Evolutionary conservation across 2,329 filamentous ascomycete species (phyloP), one percentile per base, ranked within the genome.

Genomic region (Aspergillus floridensis): DNA sequence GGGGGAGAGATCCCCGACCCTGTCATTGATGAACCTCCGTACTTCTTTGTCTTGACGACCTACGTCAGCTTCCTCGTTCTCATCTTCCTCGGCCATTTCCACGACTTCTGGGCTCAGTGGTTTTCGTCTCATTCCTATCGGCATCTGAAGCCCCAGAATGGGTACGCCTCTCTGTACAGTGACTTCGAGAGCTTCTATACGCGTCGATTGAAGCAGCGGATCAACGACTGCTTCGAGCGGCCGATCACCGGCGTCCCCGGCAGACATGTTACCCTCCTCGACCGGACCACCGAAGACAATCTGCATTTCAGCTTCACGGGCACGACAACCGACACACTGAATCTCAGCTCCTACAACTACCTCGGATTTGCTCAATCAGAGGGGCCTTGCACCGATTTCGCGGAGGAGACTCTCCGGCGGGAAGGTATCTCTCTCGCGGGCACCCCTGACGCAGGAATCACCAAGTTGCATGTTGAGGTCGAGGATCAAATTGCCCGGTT

Each of bases 131-230:
- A 89, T 72, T 88, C 90, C 68, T 96, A 96, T 77, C 86, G 85
- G 72, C 88, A 93, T 69, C 81, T 97, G 68, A 88, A 88, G 72
- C 84, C 88, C 47, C 84, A 85, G 65, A 90, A 96, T 74, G 93
- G 93, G 61, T 97, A 96, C 72, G 93, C 93, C 3, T 92, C 93
- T 7, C 82, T 97, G 61, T 96, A 96, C 76, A 93, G 91, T 70
- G 93, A 97, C 76, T 98, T 97, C 72, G 93, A 98, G 82, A 97
- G 92, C 77, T 97, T 98, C 77, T 98, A 97, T 77, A 91, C 92
- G 56, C 86, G 93, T 53, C 84, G 93, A 56, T 76, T 97, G 72
- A 96, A 98, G 82, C 86, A 91, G 80, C 86, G 93, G 64, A 91
- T 97, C 72, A 95, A 97, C 67, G 93, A 98, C 77, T 96, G 91